Base-by-base conservation (phyloP, 805 yeast genomes). In the Ogataea thermomethanolica region DNA sequence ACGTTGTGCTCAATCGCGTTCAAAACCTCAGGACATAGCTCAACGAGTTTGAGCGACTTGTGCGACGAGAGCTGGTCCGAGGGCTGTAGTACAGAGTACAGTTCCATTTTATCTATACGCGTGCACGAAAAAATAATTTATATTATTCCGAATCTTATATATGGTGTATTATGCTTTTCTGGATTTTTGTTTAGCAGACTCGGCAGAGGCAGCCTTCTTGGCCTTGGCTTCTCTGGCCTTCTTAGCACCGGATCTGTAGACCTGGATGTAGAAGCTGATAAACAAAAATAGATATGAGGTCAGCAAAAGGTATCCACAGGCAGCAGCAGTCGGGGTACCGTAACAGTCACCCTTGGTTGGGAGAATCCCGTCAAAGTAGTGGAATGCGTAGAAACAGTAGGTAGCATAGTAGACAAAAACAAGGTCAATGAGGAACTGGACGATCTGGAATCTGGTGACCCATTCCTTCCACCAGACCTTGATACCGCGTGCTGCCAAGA, bases 401-500 rank as follows among this genome's bases (percentile, higher is more conserved):
- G 95, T 84, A 37, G 96, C 96, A 65, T 86, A 89, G 73, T 89
- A 93, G 50, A 93, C 95, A 62, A 91, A 90, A 30, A 74, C 79
- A 59, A 91, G 76, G 66, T 91, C 99, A 59, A 91, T 73, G 52
- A 91, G 69, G 61, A 91, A 91, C 71, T 91, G 99, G 57, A 86
- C 71, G 68, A 91, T 91, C 73, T 91, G 99, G 73, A 87, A 81
- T 51, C 95, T 77, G 41, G 99, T 91, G 52, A 91, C 96, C 96
- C 96, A 91, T 71, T 90, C 95, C 71, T 93, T 91, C 99, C 99
- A 91, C 97, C 97, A 90, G 39, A 91, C 96, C 58, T 87, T 82
- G 60, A 90, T 86, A 43, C 96, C 96, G 62, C 95, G 77, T 14
- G 97, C 86, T 37, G 93, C 76, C 56, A 91, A 73, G 73, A 90